Base-by-base conservation (phyloP, 2,329 filamentous ascomycete genomes). In the Seiridium unicorne region DNA sequence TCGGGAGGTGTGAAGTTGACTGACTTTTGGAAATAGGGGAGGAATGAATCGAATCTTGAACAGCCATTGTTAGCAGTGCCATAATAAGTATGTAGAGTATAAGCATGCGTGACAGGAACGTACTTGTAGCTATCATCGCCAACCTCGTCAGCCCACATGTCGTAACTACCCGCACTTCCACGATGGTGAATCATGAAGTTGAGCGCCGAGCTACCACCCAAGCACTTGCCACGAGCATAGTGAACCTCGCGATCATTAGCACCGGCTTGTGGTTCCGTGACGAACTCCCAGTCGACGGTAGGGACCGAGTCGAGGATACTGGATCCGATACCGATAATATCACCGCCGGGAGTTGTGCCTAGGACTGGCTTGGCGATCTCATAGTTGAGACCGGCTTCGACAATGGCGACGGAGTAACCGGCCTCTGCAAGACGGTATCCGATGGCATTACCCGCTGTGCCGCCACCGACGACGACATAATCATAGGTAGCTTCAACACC, bases 301-400 rank as follows among this genome's bases (percentile, higher is more conserved):
- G 55, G 34, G 18, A 62, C 47, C 46, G 58, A 47, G 57, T 38
- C 64, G 55, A 62, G 54, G 4, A 54, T 38, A 32, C 54, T 62
- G 9, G 60, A 13, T 7, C 60, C 60, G 38, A 66, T 57, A 44
- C 61, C 60, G 44, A 61, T 62, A 10, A 68, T 68, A 1, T 74
- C 65, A 40, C 63, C 61, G 26, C 44, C 57, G 5, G 60, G 60
- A 18, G 60, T 60, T 4, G 57, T 57, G 8, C 60, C 60, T 13
- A 62, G 42, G 5, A 62, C 57, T 11, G 60, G 60, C 57, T 65
- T 65, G 47, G 42, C 63, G 58, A 74, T 62, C 63, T 78, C 71
- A 58, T 74, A 71, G 42, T 73, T 72, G 5, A 59, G 58, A 5
- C 76, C 76, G 4, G 75, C 76, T 64, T 79, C 76, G 49, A 79